phyloP scores from a whole-genome alignment of 2,329 filamentous ascomycete genomes.

The Berkeleyomyces rouxiae region DNA sequence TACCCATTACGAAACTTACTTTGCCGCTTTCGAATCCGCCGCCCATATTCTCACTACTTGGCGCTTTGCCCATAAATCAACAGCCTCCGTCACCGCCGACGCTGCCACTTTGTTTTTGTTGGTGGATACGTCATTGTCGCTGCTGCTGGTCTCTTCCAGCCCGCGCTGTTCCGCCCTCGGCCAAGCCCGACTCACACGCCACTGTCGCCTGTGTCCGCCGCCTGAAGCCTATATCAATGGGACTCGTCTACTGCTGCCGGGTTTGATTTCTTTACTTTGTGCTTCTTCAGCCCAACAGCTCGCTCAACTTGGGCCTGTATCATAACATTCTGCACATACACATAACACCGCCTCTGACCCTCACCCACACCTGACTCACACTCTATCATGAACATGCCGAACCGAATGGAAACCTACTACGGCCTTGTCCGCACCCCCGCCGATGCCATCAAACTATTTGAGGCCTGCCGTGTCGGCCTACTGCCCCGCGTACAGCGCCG shows the following conservation, averaged over 20 bases:
- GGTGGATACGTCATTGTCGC: too few relatives aligned
- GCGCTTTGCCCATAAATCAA: too few relatives aligned
- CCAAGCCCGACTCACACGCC: background rate
- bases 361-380: background rate
- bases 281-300: background rate
- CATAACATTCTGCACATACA: background rate
- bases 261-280: background rate
- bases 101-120: too few relatives aligned
- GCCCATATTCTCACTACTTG: too few relatives aligned
- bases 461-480: constrained; percentile 79
- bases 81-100: too few relatives aligned
- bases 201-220: background rate
- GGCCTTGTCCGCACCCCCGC: constrained; percentile 88
- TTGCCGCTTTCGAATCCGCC: too few relatives aligned
- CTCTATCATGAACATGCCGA: background rate
- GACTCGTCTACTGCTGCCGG: background rate
- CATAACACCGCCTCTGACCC: background rate
- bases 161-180: background rate
- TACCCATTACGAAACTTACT: too few relatives aligned
- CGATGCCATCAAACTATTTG: constrained; percentile 96
- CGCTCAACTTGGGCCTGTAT: too few relatives aligned
- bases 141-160: background rate
- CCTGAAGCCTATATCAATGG: background rate
- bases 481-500: constrained; percentile 83
- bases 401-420: constrained; percentile 85